Percentiles rank a stretch among this genome's conserved stretches.
Evolutionary conservation across 202 grass and related monocot species (phyloP).

Genomic region (Zizania palustris): DNA sequence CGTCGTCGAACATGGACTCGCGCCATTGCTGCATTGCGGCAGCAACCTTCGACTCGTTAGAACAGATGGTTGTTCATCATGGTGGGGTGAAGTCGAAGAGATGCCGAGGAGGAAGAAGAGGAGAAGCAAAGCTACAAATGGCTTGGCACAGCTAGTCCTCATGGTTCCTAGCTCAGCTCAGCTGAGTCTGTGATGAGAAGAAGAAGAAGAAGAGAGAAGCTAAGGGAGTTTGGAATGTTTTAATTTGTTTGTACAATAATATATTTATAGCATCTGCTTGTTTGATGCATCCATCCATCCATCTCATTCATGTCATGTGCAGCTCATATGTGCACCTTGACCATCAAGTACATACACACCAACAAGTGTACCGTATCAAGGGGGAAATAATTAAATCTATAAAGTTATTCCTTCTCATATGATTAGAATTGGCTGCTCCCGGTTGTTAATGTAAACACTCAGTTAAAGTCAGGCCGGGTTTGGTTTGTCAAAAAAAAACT

Average conservation of each 20-base stretch:
- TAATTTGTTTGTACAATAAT: not conserved
- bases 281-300: slow-evolving; percentile 17
- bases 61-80: not conserved
- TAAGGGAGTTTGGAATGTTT: slow-evolving; percentile 10
- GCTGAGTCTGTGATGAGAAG: too few species aligned
- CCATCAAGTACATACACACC: slow-evolving; percentile 30
- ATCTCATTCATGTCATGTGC: slow-evolving; percentile 34
- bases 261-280: slow-evolving; percentile 44
- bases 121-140: slow-evolving; percentile 25
- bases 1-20: slow-evolving; percentile 26
- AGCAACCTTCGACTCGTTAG: slow-evolving; percentile 32
- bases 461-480: not conserved
- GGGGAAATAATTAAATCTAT: too few species aligned
- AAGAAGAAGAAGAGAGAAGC: too few species aligned
- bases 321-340: slow-evolving; percentile 32
- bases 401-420: slow-evolving; percentile 6
- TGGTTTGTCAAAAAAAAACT: slow-evolving; percentile 45
- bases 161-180: too few species aligned
- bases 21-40: not conserved
- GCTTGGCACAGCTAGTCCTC: slow-evolving; percentile 3
- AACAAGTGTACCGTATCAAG: too few species aligned
- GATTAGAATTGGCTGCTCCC: slow-evolving; percentile 2
- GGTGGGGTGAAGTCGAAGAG: slow-evolving; percentile 8
- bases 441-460: not conserved
- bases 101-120: slow-evolving; percentile 1